Base-by-base conservation (phyloP, 2,329 filamentous ascomycete species). In the Aspergillus ibericus region DNA sequence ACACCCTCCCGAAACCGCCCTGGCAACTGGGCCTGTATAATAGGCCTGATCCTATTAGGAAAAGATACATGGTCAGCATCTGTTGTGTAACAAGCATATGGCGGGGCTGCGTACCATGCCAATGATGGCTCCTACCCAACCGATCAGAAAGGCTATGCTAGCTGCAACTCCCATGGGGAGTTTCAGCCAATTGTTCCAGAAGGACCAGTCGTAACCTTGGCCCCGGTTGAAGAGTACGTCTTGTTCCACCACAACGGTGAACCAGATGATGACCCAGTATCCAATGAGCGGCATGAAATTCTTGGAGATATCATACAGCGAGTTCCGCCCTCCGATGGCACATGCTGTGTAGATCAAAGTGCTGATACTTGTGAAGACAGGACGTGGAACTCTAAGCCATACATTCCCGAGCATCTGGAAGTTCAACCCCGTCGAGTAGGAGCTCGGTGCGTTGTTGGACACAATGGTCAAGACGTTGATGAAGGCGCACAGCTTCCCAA, bases 221-320 rank as follows among this genome's bases (percentile, higher is more conserved):
- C 64, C 61, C 25, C 74, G 67, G 18, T 74, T 72, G 67, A 81
- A 81, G 5, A 81, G 61, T 15, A 78, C 12, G 44, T 80, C 73
- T 60, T 81, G 75, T 58, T 79, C 70, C 2, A 79, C 48, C 5
- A 75, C 68, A 44, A 81, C 77, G 35, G 73, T 71, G 50, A 80
- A 64, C 71, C 74, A 80, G 36, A 77, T 75, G 18, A 72, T 68
- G 8, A 77, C 65, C 78, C 78, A 81, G 60, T 81, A 81, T 5
- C 77, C 76, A 63, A 81, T 80, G 16, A 81, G 60, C 7, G 78
- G 76, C 15, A 81, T 66, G 56, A 81, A 79, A 56, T 77, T 75
- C 53, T 77, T 70, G 60, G 80, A 79, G 42, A 81, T 75, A 32
- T 75, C 68, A 61, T 77, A 80, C 1, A 81, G 67, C 40, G 73